Base-by-base conservation (phyloP, 805 yeast species). In the Nakazawaea peltata region DNA sequence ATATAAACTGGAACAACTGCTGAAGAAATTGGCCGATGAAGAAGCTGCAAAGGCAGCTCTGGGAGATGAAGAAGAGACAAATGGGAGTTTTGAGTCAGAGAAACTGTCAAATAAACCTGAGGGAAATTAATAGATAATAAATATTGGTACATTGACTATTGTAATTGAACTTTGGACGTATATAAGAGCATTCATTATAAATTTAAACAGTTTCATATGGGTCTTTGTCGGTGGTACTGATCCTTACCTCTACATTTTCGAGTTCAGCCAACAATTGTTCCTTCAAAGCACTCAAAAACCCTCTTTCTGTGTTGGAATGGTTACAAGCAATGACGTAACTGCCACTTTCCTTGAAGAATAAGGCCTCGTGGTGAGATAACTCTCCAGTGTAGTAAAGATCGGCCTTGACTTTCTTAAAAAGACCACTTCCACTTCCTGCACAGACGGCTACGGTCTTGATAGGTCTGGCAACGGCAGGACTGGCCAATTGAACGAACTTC, bases 281-380 rank as follows among this genome's bases (percentile, higher is more conserved):
- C 53, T 70, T 66, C 46, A 84, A 63, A 1, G 59, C 67, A 17
- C 49, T 44, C 42, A 92, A 61, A 50, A 78, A 92, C 0, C 94
- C 95, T 38, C 98, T 66, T 57, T 92, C 98, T 0, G 96, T 85
- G 53, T 90, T 90, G 14, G 94, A 73, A 50, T 92, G 98, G 48
- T 90, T 90, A 48, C 94, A 82, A 3, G 76, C 72, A 31, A 92
- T 65, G 3, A 87, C 85, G 8, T 75, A 63, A 13, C 74, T 64
- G 0, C 95, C 95, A 12, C 61, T 48, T 47, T 90, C 97, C 32
- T 68, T 74, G 44, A 79, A 65, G 39, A 57, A 71, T 26, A 92
- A 66, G 8, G 82, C 81, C 54, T 92, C 97, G 51, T 92, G 99
- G 49, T 92, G 99, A 17, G 95, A 80, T 45, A 92, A 59, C 53